These are phyloP conservation scores for Exophiala bonariae DNA, from an alignment of 2,329 filamentous ascomycete species.

Conservation along the genomic window DNA sequence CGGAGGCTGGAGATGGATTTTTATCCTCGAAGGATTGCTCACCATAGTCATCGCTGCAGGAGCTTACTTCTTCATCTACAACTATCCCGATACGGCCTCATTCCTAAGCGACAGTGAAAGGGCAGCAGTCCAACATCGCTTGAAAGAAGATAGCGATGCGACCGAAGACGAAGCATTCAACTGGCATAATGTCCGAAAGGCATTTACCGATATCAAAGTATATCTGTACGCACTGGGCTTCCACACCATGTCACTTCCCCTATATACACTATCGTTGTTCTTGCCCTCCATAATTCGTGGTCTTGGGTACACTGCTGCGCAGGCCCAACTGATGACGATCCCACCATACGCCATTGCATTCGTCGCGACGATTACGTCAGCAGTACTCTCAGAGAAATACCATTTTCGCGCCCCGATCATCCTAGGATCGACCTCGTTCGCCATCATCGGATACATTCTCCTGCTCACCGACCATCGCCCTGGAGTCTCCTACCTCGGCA, in stretches of 20 bases:
- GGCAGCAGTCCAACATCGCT: slow-evolving; percentile 59
- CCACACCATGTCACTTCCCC: slow-evolving; percentile 69
- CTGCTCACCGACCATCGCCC: slow-evolving; percentile 56
- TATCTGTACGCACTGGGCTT: slow-evolving; percentile 73
- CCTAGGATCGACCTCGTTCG: slow-evolving; percentile 57
- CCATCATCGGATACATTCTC: slow-evolving; percentile 63
- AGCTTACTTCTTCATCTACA: slow-evolving; percentile 43
- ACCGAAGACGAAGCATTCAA: slow-evolving; percentile 67
- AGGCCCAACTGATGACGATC: slow-evolving; percentile 58
- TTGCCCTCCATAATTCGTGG: slow-evolving; percentile 45
- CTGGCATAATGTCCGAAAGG: slow-evolving; percentile 65
- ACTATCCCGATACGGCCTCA: slow-evolving; percentile 43
- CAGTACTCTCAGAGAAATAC: slow-evolving; percentile 60
- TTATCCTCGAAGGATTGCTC: slow-evolving; percentile 68
- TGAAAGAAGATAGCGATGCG: slow-evolving; percentile 68
- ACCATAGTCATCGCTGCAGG: slow-evolving; percentile 57
- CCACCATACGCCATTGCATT: slow-evolving; percentile 66
- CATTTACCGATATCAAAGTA: slow-evolving; percentile 67
- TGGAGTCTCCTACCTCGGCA: slow-evolving; percentile 60
- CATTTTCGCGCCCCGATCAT: slow-evolving; percentile 64
- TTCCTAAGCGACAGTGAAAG: slow-evolving; percentile 52
- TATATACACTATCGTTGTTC: slow-evolving; percentile 41
- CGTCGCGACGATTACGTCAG: slow-evolving; percentile 57
- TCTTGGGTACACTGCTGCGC: slow-evolving; percentile 41
- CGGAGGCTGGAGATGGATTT: slow-evolving; percentile 64